Base-by-base conservation (phyloP, 2,329 filamentous ascomycete genomes). In the Pezicula rhizophila region DNA sequence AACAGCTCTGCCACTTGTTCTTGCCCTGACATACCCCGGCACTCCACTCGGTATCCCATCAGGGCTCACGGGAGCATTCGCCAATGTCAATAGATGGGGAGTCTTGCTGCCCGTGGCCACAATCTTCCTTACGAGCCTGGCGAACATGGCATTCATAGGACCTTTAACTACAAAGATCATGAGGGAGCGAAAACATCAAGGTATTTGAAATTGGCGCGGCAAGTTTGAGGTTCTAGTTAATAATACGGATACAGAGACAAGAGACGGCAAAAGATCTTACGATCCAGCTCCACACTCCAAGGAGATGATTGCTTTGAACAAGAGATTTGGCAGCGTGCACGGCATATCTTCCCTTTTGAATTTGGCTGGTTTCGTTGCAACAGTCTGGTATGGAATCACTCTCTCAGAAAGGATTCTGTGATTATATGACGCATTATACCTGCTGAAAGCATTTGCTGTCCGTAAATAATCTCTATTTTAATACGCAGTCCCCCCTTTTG, bases 191-290 rank as follows among this genome's bases (percentile, higher is more conserved):
- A 87, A 87, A 61, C 78, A 84, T 43, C 92, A 96, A 74, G 87
- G 87, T 89, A 70, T 55, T 77, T 64, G 23, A n/a, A n/a, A n/a
- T 45, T n/a, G 2, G 17, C 47, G 5, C n/a, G 7, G 2, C 28
- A 7, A 17, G 18, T 33, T 12, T 2, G n/a, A 41, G 47, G 35
- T 23, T 14, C 42, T 42, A 18, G 52, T 11, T 11, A 8, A 28
- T 14, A 35, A 15, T 37, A 25, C 40, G 14, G 5, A 5, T 37
- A 45, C 8, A 83, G 91, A 92, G 74, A 89, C 85, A 53, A 82
- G 85, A 60, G 92, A 96, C 64, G 89, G 89, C 47, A 96, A 95
- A 77, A 87, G 86, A 65, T 88, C 84, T 67, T 87, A 86, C 61
- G 89, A 95, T 55, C 72, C 79, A 46, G 78, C 83, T 1, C 87